Conservation (phyloP, 73 alveolate genomes). For the Paramecium sexaurelia region DNA sequence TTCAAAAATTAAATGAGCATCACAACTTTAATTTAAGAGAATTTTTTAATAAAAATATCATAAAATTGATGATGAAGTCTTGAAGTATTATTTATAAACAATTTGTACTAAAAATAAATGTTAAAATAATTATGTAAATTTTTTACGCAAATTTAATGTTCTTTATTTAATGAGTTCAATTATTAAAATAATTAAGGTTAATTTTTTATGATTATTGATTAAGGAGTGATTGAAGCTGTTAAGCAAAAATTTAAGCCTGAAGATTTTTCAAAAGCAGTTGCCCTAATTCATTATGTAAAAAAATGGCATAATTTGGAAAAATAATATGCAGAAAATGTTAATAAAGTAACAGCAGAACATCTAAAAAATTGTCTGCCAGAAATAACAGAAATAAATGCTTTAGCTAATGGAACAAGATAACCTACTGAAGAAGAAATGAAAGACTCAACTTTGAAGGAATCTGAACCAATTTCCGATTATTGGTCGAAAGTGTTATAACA, state of each 20-base stretch:
- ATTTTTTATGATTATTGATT: slow-evolving; percentile 16
- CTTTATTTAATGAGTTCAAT: background rate
- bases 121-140: background rate
- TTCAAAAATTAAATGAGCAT: too few species aligned
- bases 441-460: background rate
- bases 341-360: background rate
- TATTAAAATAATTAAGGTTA: slow-evolving; percentile 19
- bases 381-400: background rate
- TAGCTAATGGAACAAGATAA: background rate
- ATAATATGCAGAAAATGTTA: background rate
- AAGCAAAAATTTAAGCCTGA: background rate
- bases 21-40: too few species aligned
- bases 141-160: background rate
- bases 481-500: slow-evolving; percentile 36
- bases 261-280: slow-evolving; percentile 20
- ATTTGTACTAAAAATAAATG: too few species aligned
- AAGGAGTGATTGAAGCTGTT: slow-evolving; percentile 25
- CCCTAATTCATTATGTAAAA: background rate
- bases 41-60: too few species aligned
- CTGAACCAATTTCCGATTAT: slow-evolving; percentile 19
- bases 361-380: background rate
- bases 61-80: too few species aligned
- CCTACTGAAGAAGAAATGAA: background rate
- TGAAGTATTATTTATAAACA: too few species aligned
- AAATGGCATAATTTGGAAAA: slow-evolving; percentile 25